Evolutionary conservation across 768 basidiomycete genomes (phyloP).

Genomic region (Crucibulum laeve): DNA sequence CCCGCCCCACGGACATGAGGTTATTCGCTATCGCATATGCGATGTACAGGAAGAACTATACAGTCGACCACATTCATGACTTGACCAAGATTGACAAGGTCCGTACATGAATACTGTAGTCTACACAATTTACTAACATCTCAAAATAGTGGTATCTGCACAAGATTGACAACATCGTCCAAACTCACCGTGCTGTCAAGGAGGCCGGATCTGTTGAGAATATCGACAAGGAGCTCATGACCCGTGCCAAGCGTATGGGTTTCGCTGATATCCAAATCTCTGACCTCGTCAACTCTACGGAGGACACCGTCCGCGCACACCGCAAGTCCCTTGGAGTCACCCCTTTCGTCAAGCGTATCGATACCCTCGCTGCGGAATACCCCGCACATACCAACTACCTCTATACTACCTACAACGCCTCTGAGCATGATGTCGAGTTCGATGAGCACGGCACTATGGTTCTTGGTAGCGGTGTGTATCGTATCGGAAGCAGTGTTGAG

Average conservation of each 20-base stretch:
- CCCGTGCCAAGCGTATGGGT: conserved; percentile 88
- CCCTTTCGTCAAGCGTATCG: conserved; percentile 98
- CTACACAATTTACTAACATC: conserved; percentile 1
- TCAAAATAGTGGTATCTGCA: conserved; percentile 85
- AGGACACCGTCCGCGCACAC: conserved; percentile 75
- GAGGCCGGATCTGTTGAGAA: conserved; percentile 64
- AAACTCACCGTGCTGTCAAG: conserved; percentile 74
- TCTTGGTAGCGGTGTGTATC: conserved; percentile 95
- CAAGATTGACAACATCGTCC: conserved; percentile 98
- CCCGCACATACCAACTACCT: conserved; percentile 99
- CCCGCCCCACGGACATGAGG: conserved; percentile 89
- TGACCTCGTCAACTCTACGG: conserved; percentile 67
- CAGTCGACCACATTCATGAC: conserved; percentile 86
- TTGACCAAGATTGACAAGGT: conserved; percentile 99
- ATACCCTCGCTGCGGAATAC: conserved; percentile 97
- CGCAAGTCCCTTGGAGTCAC: conserved; percentile 87
- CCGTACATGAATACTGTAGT: conserved; percentile 6
- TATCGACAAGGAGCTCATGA: conserved; percentile 74
- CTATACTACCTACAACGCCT: conserved; percentile 98
- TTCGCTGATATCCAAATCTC: conserved; percentile 94
- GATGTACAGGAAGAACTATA: conserved; percentile 91
- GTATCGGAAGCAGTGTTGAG: conserved; percentile 97
- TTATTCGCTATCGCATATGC: conserved; percentile 97
- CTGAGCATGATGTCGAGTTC: conserved; percentile 92
- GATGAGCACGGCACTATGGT: conserved; percentile 99